These are phyloP conservation scores for Trichosporon sp. DNA, from an alignment of 1,284 basidiomycete species.

Conservation along the genomic window DNA sequence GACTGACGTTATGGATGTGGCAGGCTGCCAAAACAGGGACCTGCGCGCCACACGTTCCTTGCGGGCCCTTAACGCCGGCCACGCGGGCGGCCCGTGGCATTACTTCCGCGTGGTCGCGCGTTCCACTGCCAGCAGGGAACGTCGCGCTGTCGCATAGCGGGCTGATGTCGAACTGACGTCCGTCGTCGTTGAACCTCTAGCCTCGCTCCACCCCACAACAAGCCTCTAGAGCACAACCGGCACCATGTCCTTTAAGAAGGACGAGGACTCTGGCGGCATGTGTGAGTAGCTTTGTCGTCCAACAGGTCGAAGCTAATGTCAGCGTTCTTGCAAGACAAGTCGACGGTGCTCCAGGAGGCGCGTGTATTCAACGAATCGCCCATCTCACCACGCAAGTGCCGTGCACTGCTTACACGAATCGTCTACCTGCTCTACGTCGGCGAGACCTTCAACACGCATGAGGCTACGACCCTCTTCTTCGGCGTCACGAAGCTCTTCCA, in stretches of 20 bases:
- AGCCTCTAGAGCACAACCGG: constrained; percentile 2
- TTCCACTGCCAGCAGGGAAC: not conserved
- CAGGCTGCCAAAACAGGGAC: not conserved
- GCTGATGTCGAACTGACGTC: not conserved
- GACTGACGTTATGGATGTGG: not conserved
- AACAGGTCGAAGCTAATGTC: not conserved
- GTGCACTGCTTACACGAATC: constrained; percentile 91
- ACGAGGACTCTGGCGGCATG: constrained; percentile 70
- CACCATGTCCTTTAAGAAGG: constrained; percentile 72
- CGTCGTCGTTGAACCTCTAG: not conserved
- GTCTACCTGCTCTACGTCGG: constrained; percentile 95
- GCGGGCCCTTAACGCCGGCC: not conserved
- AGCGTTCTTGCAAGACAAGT: constrained; percentile 71
- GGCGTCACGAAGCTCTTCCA: constrained; percentile 99
- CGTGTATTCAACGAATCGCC: constrained; percentile 99
- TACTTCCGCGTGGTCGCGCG: not conserved
- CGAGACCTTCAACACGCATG: constrained; percentile 90
- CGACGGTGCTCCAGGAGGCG: constrained; percentile 94
- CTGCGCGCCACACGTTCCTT: not conserved
- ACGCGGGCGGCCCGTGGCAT: not conserved
- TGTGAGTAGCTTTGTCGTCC: constrained; percentile 28
- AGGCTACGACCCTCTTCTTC: constrained; percentile 97
- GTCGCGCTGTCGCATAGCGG: not conserved
- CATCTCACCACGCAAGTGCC: constrained; percentile 93
- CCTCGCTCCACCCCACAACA: not conserved